These are phyloP conservation scores for Phalaenopsis hybrid DNA, from an alignment of 116 monocot genomes.

Conservation along the genomic window DNA sequence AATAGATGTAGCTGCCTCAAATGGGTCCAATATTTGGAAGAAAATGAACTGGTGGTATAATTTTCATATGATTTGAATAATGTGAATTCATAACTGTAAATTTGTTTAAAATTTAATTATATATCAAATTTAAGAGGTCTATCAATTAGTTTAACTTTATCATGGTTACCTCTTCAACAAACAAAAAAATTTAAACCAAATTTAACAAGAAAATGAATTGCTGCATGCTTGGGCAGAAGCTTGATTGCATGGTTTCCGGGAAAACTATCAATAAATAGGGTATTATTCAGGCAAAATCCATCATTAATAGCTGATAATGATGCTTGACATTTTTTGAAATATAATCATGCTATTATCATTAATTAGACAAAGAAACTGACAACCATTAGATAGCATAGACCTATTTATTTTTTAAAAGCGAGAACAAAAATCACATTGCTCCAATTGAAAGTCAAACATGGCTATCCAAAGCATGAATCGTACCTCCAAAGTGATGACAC, in stretches of 20 bases:
- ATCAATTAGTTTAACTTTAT: not conserved
- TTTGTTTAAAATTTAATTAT: not conserved
- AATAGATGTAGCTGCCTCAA: too few relatives aligned
- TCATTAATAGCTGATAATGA: not conserved
- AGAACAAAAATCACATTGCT: not conserved
- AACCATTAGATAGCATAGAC: not conserved
- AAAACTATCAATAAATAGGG: not conserved
- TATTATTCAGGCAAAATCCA: not conserved
- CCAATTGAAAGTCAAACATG: not conserved
- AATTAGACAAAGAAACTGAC: not conserved
- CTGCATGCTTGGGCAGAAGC: not conserved
- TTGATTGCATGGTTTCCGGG: not conserved
- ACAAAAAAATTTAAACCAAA: not conserved
- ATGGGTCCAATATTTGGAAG: not conserved
- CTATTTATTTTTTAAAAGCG: not conserved
- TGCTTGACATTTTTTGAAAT: not conserved
- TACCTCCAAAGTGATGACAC: slow-evolving; percentile 86
- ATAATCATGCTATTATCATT: not conserved
- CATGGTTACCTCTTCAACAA: not conserved
- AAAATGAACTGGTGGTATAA: not conserved
- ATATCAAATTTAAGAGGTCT: not conserved
- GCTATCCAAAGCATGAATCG: not conserved
- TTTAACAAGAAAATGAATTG: not conserved
- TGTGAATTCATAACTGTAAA: not conserved
- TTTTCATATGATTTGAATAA: not conserved